Percentiles rank a stretch among this genome's conserved stretches.
Evolutionary conservation across 1,284 basidiomycete genomes (phyloP).

Genomic region (Moniliophthora roreri): DNA sequence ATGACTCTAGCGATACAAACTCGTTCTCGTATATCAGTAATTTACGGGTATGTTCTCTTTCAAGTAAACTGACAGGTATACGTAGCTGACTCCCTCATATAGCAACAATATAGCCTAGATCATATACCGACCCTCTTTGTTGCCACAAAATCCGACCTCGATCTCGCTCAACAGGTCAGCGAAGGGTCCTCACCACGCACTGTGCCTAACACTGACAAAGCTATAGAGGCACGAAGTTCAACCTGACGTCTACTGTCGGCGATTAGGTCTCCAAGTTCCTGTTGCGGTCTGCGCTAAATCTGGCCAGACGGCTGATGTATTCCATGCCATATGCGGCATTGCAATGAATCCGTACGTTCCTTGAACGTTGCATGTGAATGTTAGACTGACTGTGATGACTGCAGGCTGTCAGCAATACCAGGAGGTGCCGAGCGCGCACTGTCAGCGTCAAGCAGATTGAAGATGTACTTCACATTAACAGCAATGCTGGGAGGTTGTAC

Average conservation of each 20-base stretch:
- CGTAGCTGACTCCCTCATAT: slow-evolving; percentile 16
- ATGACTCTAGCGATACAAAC: slow-evolving; percentile 98
- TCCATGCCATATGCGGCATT: slow-evolving; percentile 81
- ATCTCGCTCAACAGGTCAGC: slow-evolving; percentile 88
- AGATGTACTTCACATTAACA: slow-evolving; percentile 67
- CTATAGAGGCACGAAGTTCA: slow-evolving; percentile 93
- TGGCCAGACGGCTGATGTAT: slow-evolving; percentile 87
- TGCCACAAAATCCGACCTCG: slow-evolving; percentile 98
- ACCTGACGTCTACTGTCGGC: slow-evolving; percentile 93
- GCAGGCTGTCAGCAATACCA: slow-evolving; percentile 58
- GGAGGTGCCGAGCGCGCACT: slow-evolving; percentile 76
- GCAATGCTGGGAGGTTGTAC: slow-evolving; percentile 69
- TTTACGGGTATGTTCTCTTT: slow-evolving; percentile 65
- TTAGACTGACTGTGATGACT: slow-evolving; percentile 11
- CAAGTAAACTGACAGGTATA: neutral
- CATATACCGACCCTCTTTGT: slow-evolving; percentile 95
- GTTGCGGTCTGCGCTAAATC: slow-evolving; percentile 89
- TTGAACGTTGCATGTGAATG: neutral
- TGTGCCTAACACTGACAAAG: slow-evolving; percentile 13
- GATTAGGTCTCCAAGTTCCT: slow-evolving; percentile 83
- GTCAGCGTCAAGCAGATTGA: slow-evolving; percentile 63
- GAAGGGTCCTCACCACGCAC: slow-evolving; percentile 4
- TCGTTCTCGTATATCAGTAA: slow-evolving; percentile 99
- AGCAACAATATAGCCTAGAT: slow-evolving; percentile 97
- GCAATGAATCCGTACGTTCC: slow-evolving; percentile 80